These are phyloP conservation scores for Pythium oligandrum DNA, from an alignment of 352 stramenopile genomes.

Conservation along the genomic window DNA sequence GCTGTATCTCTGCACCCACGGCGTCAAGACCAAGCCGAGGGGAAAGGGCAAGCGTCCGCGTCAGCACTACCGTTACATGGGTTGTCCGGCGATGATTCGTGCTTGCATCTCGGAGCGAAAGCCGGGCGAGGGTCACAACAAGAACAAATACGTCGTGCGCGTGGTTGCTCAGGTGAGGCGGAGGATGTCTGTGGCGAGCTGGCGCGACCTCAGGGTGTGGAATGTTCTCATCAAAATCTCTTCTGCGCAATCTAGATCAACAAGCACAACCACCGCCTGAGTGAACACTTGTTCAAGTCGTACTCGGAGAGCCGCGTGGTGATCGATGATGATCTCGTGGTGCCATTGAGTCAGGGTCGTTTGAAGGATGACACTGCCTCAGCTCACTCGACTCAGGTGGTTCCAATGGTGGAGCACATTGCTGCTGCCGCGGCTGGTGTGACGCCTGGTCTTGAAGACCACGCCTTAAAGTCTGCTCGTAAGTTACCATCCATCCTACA, in stretches of 20 bases:
- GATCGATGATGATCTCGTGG: constrained; percentile 75
- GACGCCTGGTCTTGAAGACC: constrained; percentile 43
- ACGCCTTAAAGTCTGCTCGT: constrained; percentile 46
- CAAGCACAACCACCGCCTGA: constrained; percentile 81
- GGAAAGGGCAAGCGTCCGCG: constrained; percentile 75
- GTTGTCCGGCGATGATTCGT: constrained; percentile 78
- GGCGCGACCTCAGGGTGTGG: no score
- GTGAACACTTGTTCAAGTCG: constrained; percentile 83
- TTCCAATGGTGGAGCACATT: constrained; percentile 9
- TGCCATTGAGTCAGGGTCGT: constrained; percentile 33
- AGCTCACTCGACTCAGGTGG: constrained; percentile 4
- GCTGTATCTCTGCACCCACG: constrained; percentile 78
- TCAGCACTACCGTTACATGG: constrained; percentile 84
- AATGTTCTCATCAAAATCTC: no score
- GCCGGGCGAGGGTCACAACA: constrained; percentile 39
- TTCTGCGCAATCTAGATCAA: constrained; percentile 41
- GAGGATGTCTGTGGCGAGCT: neutral
- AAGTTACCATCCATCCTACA: constrained; percentile 3
- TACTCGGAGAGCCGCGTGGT: constrained; percentile 84
- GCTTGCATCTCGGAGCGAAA: constrained; percentile 80
- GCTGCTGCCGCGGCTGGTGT: constrained; percentile 17
- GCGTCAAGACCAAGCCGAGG: constrained; percentile 78
- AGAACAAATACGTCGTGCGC: constrained; percentile 80
- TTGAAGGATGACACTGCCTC: constrained; percentile 41
- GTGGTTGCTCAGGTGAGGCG: constrained; percentile 61